Conservation (phyloP, 805 yeast species). For the Ogataea populi-albae region DNA sequence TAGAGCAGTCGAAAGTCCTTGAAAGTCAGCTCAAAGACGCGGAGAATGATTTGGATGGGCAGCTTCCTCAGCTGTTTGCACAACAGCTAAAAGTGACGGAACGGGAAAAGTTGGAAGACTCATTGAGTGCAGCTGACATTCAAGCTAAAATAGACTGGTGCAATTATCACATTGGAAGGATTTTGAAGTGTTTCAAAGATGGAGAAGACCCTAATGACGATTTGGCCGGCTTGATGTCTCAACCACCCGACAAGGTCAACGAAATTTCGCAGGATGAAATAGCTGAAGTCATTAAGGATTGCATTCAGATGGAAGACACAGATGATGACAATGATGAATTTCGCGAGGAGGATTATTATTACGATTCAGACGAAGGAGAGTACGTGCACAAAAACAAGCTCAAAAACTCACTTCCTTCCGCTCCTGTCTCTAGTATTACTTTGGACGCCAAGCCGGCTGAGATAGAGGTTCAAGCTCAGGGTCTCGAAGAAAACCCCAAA, state of each 20-base stretch:
- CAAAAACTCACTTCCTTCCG: slow-evolving; percentile 2
- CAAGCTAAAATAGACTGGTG: slow-evolving; percentile 20
- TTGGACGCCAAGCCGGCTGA: neutral
- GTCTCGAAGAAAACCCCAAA: neutral
- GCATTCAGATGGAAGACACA: slow-evolving; percentile 10
- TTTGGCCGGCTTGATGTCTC: slow-evolving; percentile 12
- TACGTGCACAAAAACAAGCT: slow-evolving; percentile 14
- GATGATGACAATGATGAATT: slow-evolving; percentile 13
- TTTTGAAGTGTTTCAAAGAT: slow-evolving; percentile 16
- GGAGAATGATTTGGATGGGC: slow-evolving; percentile 6
- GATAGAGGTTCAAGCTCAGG: neutral
- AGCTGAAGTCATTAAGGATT: slow-evolving; percentile 17
- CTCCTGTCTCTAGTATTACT: neutral
- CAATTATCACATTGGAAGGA: slow-evolving; percentile 21
- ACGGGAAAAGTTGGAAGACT: slow-evolving; percentile 1
- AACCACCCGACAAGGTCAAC: slow-evolving; percentile 14
- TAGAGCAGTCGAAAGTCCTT: slow-evolving; percentile 1
- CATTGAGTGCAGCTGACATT: slow-evolving; percentile 11
- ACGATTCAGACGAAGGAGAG: slow-evolving; percentile 24
- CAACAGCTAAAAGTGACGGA: neutral
- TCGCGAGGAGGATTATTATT: slow-evolving; percentile 19
- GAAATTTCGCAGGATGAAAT: slow-evolving; percentile 21
- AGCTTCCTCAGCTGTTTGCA: neutral
- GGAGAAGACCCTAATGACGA: slow-evolving; percentile 27
- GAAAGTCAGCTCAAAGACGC: slow-evolving; percentile 8